Evolutionary conservation across 805 yeast species (phyloP).

Genomic region (Yarrowia sp.): DNA sequence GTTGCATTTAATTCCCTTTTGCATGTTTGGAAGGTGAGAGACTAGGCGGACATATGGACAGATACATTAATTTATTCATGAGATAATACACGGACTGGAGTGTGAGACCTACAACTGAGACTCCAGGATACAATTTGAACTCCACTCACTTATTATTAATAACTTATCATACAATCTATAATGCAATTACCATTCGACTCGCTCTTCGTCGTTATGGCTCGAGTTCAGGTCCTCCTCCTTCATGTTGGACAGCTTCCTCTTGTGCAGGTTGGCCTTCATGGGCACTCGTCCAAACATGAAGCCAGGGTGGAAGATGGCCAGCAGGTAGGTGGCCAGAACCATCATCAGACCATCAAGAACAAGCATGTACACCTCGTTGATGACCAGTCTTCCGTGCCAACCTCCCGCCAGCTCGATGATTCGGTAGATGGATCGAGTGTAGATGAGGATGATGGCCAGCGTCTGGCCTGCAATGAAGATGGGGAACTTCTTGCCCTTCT

Average conservation of each 20-base stretch:
- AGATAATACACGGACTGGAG: background rate
- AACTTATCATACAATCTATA: slow-evolving; percentile 28
- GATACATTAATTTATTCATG: slow-evolving; percentile 10
- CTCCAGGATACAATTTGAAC: background rate
- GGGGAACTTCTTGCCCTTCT: slow-evolving; percentile 42
- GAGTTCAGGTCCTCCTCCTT: slow-evolving; percentile 24
- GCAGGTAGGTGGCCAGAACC: slow-evolving; percentile 55
- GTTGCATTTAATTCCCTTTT: slow-evolving; percentile 85
- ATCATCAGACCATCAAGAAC: slow-evolving; percentile 70
- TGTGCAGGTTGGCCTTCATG: slow-evolving; percentile 33
- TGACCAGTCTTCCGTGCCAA: slow-evolving; percentile 70
- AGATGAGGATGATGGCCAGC: slow-evolving; percentile 59
- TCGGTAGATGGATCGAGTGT: slow-evolving; percentile 74
- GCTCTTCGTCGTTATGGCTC: slow-evolving; percentile 15
- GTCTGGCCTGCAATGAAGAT: slow-evolving; percentile 41
- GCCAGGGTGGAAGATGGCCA: slow-evolving; percentile 71
- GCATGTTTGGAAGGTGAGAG: slow-evolving; percentile 71
- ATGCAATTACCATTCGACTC: slow-evolving; percentile 18
- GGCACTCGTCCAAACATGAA: slow-evolving; percentile 36
- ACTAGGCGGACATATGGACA: background rate
- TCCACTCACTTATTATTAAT: background rate
- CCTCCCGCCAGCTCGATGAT: slow-evolving; percentile 75
- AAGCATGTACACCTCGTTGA: slow-evolving; percentile 65
- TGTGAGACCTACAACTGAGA: background rate
- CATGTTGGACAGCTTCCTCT: slow-evolving; percentile 3